These are phyloP conservation scores for Psophocarpus tetragonolobus DNA, from an alignment of 306 rosid species.

Conservation along the genomic window DNA sequence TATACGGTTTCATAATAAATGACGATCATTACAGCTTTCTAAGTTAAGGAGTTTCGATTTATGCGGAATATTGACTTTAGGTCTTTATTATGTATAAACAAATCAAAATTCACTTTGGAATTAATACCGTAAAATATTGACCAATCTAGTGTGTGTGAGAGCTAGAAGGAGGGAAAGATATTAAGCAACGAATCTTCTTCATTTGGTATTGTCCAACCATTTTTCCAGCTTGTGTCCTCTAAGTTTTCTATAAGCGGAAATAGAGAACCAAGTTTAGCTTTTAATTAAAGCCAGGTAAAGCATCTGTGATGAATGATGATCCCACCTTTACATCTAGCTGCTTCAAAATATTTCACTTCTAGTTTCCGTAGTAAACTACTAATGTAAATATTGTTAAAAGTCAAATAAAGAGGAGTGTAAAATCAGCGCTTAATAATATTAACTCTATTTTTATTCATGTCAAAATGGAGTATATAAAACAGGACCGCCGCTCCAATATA, in stretches of 20 bases:
- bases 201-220: conserved; percentile 1
- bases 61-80: neutral
- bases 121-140: neutral
- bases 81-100: neutral
- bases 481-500: conserved; percentile 53
- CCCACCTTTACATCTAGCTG: neutral
- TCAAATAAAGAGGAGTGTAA: too few relatives aligned
- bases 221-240: neutral
- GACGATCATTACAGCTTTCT: neutral
- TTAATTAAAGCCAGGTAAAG: conserved; percentile 9
- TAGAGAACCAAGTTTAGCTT: conserved; percentile 8
- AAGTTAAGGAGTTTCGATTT: neutral
- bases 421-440: too few relatives aligned
- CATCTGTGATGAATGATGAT: neutral
- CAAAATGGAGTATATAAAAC: neutral
- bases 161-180: neutral
- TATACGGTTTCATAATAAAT: neutral
- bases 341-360: neutral
- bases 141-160: neutral
- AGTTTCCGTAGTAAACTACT: neutral
- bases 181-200: conserved; percentile 41
- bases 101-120: neutral
- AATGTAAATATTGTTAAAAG: conserved; percentile 6
- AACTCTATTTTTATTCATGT: conserved; percentile 7
- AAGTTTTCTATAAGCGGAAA: conserved; percentile 33